Conservation (phyloP, 2,329 filamentous ascomycete species). For the Aspergillus chevalieri region DNA sequence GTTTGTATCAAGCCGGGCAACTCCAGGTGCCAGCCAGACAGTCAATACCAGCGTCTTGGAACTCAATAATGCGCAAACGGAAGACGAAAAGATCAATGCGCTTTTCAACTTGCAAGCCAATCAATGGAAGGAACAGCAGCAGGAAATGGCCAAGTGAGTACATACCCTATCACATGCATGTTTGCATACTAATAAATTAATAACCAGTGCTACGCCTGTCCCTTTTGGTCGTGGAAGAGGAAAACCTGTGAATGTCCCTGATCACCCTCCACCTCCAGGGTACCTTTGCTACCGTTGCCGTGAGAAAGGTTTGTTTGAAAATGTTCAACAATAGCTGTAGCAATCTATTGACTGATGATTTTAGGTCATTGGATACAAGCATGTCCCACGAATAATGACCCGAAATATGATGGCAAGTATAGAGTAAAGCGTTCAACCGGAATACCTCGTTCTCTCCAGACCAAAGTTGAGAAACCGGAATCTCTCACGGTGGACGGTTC, state of each 20-base stretch:
- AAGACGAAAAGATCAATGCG: constrained; percentile 88
- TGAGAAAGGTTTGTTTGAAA: constrained; percentile 61
- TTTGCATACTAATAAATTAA: constrained; percentile 24
- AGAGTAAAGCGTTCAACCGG: constrained; percentile 94
- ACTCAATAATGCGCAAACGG: constrained; percentile 75
- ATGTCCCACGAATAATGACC: constrained; percentile 97
- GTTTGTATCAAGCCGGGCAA: constrained; percentile 31
- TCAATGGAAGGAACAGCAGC: constrained; percentile 88
- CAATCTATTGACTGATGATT: constrained; percentile 18
- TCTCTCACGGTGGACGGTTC: constrained; percentile 67
- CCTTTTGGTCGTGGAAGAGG: constrained; percentile 34
- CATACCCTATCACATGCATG: neutral
- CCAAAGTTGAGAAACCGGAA: constrained; percentile 87
- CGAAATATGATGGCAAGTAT: constrained; percentile 87
- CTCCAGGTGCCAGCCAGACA: constrained; percentile 33
- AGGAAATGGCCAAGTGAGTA: constrained; percentile 76
- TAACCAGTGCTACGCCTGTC: constrained; percentile 40
- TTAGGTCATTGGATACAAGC: constrained; percentile 93
- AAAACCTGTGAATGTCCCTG: constrained; percentile 64
- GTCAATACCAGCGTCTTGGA: constrained; percentile 53
- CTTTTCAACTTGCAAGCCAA: constrained; percentile 87
- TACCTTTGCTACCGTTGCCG: constrained; percentile 96
- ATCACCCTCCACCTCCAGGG: constrained; percentile 85
- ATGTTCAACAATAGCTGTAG: constrained; percentile 6
- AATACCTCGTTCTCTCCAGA: constrained; percentile 90